phyloP scores from a whole-genome alignment of 1,284 basidiomycete genomes.

The Agroathelia rolfsii region DNA sequence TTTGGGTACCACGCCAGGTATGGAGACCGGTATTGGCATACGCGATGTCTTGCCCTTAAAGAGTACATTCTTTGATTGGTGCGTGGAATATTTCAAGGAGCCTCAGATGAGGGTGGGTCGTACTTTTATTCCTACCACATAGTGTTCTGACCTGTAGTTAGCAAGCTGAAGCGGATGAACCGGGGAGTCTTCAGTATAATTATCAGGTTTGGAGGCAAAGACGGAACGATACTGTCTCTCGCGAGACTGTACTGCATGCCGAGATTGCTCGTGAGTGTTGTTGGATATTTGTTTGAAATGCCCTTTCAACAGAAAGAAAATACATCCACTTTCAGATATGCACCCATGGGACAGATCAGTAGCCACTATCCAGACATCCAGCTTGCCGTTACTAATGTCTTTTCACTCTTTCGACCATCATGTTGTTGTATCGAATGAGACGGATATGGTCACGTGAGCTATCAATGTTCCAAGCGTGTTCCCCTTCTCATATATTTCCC shows the following conservation, averaged over 20 bases:
- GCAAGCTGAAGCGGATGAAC: conserved; percentile 93
- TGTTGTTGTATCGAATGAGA: conserved; percentile 79
- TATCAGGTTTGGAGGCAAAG: conserved; percentile 93
- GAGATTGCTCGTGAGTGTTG: conserved; percentile 56
- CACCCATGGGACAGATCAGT: conserved; percentile 77
- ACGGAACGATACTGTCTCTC: conserved; percentile 75
- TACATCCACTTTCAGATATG: conserved; percentile 22
- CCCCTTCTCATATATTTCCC: conserved; percentile 3
- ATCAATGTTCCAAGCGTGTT: conserved; percentile 6
- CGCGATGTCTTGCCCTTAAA: conserved; percentile 78
- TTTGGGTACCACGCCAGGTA: conserved; percentile 59
- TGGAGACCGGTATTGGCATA: conserved; percentile 65
- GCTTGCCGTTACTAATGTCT: conserved; percentile 68
- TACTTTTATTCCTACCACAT: conserved; percentile 6
- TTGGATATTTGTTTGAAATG: conserved; percentile 2
- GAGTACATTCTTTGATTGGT: conserved; percentile 93
- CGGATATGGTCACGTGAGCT: conserved; percentile 76
- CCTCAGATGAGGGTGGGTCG: conserved; percentile 88
- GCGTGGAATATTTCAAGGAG: conserved; percentile 94
- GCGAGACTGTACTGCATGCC: conserved; percentile 66
- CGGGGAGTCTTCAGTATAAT: conserved; percentile 89
- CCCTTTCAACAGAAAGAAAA: conserved; percentile 23
- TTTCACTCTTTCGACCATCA: conserved; percentile 94
- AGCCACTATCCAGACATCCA: conserved; percentile 60
- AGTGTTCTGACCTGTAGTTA: conserved; percentile 22